phyloP scores from a whole-genome alignment of 768 basidiomycete species.

The Albatrellus ellisii region DNA sequence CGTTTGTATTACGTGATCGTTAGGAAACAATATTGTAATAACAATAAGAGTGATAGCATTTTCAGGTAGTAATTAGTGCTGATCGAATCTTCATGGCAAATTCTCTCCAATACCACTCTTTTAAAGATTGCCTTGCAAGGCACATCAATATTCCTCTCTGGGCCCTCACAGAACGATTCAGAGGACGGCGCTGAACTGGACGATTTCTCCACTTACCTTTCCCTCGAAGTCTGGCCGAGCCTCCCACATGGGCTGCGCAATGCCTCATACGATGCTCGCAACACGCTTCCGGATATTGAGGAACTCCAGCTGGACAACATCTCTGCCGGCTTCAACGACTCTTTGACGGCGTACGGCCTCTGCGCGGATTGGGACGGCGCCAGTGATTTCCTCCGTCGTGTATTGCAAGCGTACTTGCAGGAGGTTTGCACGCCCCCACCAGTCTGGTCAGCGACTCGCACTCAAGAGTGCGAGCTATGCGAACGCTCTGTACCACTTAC shows the following conservation, averaged over 20 bases:
- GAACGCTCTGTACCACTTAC: constrained; percentile 41
- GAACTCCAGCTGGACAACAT: constrained; percentile 25
- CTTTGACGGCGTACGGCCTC: constrained; percentile 36
- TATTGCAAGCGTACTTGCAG: constrained; percentile 28
- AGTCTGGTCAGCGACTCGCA: constrained; percentile 38
- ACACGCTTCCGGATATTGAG: constrained; percentile 22
- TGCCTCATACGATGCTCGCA: background rate
- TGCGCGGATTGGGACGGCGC: constrained; percentile 29
- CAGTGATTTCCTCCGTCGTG: constrained; percentile 26
- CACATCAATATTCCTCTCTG: background rate
- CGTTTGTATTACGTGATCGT: too few species aligned
- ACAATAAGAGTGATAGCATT: too few species aligned
- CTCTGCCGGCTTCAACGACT: constrained; percentile 33
- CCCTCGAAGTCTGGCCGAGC: background rate
- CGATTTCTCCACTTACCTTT: background rate
- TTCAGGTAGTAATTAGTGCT: too few species aligned
- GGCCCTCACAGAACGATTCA: background rate
- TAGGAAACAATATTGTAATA: too few species aligned
- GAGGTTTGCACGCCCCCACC: constrained; percentile 37
- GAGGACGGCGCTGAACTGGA: background rate
- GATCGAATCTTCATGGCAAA: too few species aligned
- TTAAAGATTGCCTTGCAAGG: background rate
- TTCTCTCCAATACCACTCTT: background rate
- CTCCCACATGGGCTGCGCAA: background rate
- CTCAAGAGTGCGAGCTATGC: constrained; percentile 46